Base-by-base conservation (phyloP, 2,329 filamentous ascomycete species). In the Calonectria hongkongensis region DNA sequence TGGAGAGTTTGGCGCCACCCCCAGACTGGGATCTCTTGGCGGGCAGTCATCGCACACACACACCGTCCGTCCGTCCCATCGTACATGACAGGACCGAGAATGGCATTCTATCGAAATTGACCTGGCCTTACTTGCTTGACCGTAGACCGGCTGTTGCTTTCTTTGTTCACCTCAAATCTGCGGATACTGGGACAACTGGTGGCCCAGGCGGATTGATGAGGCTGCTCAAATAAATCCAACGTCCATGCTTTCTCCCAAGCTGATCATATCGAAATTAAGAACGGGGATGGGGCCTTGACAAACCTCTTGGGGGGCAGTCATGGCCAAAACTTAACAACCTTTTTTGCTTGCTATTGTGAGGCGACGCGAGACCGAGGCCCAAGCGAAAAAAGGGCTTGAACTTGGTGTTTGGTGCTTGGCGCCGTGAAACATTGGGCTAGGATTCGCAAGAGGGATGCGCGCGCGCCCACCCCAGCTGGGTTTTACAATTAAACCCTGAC, bases 21-120 rank as follows among this genome's bases (percentile, higher is more conserved):
- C 54, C 54, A 39, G 54, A 60, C 13, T 13, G 13, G 54, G 36
- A 60, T 60, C 54, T 60, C 54, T 60, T 60, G 54, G 54, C 54
- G 21, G 54, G 15, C 27, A 18, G 30, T 33, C 21, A 9, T 33
- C 30, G 9, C 30, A 33, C 30, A 33, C 30, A 41, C 36, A 12
- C 3, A 18, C 3, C 10, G 25, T 41, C 5, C 21, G 21, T 21
- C 21, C 21, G 21, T 21, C 21, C 21, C 21, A 5, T 60, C 25
- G 54, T 25, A 4, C 33, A 27, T 10, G 33, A 39, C 25, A 33
- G 39, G n/a, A 36, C 39, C 15, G 13, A 41, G 33, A 41, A 41
- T 41, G 21, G 54, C 6, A 15, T 16, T 2, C 13, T 18, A 28
- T 21, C 33, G 2, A 9, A 27, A 36, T 41, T 41, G 54, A 36